Evolutionary conservation across 495 filamentous ascomycete genomes (phyloP).

Genomic region (Chaetomium fimeti): DNA sequence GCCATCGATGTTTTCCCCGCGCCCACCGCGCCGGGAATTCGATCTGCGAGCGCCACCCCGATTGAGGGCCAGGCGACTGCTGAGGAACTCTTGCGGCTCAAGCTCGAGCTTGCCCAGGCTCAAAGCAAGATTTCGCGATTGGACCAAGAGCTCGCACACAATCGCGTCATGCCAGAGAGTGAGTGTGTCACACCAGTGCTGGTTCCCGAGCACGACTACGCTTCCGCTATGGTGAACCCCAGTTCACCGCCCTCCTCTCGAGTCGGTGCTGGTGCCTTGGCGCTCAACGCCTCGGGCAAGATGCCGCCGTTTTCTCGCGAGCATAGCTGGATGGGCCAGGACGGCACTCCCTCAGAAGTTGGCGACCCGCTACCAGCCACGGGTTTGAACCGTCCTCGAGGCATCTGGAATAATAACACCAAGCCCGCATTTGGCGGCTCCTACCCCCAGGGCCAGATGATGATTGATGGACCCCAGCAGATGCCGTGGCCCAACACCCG

Average conservation of each 20-base stretch:
- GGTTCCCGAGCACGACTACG: constrained; percentile 34
- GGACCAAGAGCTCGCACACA: constrained; percentile 79
- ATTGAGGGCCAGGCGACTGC: constrained; percentile 32
- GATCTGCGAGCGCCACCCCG: constrained; percentile 47
- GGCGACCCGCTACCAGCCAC: constrained; percentile 61
- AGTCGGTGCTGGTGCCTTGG: constrained; percentile 31
- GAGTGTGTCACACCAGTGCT: constrained; percentile 30
- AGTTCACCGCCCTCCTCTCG: constrained; percentile 30
- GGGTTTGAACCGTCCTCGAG: constrained; percentile 59
- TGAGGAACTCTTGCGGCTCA: constrained; percentile 52
- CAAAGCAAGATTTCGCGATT: constrained; percentile 77
- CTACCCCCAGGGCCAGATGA: constrained; percentile 38
- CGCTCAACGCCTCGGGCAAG: constrained; percentile 54
- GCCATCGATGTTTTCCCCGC: constrained; percentile 53
- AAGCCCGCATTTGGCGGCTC: constrained; percentile 36
- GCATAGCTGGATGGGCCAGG: constrained; percentile 60
- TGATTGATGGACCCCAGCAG: constrained; percentile 37
- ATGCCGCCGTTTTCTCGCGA: constrained; percentile 51
- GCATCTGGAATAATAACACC: constrained; percentile 57
- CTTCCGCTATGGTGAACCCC: constrained; percentile 16
- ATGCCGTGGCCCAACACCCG: constrained; percentile 43
- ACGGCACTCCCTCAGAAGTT: constrained; percentile 66
- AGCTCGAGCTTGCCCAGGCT: constrained; percentile 76
- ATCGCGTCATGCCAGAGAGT: constrained; percentile 53
- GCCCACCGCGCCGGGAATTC: constrained; percentile 42